Base-by-base conservation (phyloP, 2,329 filamentous ascomycete species). In the Sclerotinia trifoliorum region DNA sequence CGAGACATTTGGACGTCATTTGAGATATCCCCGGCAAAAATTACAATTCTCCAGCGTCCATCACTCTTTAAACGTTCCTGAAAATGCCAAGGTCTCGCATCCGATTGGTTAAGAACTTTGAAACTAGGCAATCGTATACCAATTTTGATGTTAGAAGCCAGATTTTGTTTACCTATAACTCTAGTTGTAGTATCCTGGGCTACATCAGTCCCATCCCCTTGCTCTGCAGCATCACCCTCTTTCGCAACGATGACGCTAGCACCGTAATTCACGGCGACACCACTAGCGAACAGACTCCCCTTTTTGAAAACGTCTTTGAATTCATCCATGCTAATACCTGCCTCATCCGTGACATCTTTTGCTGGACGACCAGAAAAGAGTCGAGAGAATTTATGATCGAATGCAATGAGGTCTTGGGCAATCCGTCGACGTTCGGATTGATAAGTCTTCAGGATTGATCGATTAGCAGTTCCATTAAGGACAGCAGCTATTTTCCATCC, bases 381-480 rank as follows among this genome's bases (percentile, higher is more conserved):
- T 70, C 84, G 83, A 19, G 84, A 83, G 71, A 86, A 85, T 70
- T 80, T 81, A 69, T 85, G 83, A 72, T 89, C 87, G 70, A 89
- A 88, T 2, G 82, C 81, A 70, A 93, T 92, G 0, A 92, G 83
- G 51, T 89, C 84, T 70, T 88, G 81, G 0, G 90, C 90, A 2
- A 92, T 84, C 3, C 78, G 80, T 5, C 84, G 82, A 79, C 88
- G 82, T 77, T 91, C 88, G 11, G 81, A 77, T 71, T 89, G 84
- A 74, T 90, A 91, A 60, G 85, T 89, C 67, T 84, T 80, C 0
- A 91, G 80, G 54, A 82, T 80, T 1, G 81, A 35, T 89, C 76
- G 35, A 85, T 79, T 8, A 83, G 85, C 65, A 3, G 35, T 60
- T 8, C 69, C 70, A n/a, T 73, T 73, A 11, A 76, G 60, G 2